Percentiles rank a stretch among this genome's conserved stretches.
phyloP scores from a whole-genome alignment of 2,329 filamentous ascomycete genomes.

The Alternaria sp. region DNA sequence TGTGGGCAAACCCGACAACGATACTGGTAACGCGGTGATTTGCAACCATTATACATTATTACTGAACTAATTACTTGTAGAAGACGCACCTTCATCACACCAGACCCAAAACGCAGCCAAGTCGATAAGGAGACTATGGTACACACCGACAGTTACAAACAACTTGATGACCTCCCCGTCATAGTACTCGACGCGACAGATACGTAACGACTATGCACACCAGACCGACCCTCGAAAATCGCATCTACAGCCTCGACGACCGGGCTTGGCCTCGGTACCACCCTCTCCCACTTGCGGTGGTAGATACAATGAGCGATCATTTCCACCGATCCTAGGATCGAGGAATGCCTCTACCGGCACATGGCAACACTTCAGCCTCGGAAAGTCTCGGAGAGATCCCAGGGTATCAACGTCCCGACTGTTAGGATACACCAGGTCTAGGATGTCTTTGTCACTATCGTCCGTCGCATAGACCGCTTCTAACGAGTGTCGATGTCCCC shows the following conservation, averaged over 20 bases:
- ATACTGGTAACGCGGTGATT: background rate
- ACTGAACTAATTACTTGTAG: background rate
- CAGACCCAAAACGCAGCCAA: background rate
- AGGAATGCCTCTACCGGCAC: background rate
- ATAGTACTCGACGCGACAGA: background rate
- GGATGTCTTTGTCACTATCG: background rate
- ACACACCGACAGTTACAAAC: background rate
- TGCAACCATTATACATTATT: background rate
- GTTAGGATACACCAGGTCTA: background rate
- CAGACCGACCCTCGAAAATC: background rate
- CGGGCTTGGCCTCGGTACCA: background rate
- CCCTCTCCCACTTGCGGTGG: background rate
- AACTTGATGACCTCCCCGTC: background rate
- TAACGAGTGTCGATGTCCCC: constrained; percentile 1
- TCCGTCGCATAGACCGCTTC: background rate
- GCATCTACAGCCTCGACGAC: background rate
- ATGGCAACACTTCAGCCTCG: background rate
- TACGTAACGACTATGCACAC: background rate
- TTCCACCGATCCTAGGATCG: background rate
- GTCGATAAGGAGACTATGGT: background rate
- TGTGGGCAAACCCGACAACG: background rate
- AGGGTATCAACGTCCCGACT: background rate
- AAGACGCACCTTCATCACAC: background rate
- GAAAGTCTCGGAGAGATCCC: constrained; percentile 5
- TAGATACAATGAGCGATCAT: background rate